Base-by-base conservation (phyloP, 805 yeast species). In the Diddensiella santjacobensis region DNA sequence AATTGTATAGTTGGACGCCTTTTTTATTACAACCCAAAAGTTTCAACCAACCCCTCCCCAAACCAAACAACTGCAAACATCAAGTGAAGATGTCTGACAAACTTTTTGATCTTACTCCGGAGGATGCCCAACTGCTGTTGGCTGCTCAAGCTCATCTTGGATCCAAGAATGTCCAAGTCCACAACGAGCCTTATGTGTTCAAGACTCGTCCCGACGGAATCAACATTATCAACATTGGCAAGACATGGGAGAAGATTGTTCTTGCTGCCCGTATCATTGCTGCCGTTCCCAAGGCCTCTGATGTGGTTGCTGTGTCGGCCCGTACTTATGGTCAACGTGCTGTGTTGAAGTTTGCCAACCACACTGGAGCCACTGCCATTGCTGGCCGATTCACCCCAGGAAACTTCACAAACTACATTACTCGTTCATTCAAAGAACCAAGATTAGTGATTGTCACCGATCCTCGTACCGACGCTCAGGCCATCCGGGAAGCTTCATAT, bases 381-480 rank as follows among this genome's bases (percentile, higher is more conserved):
- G 99, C 99, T 68, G 99, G 99, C 79, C 89, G 99, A 82, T 93
- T 93, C 87, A 93, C 99, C 69, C 99, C 99, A 79, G 99, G 99
- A 87, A 84, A 86, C 81, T 93, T 93, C 93, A 93, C 99, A 74
- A 93, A 93, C 83, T 93, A 93, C 82, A 93, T 91, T 82, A 93
- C 99, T 78, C 91, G 97, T 80, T 88, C 97, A 67, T 93, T 93
- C 96, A 93, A 91, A 81, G 99, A 93, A 83, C 99, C 99, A 83
- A 88, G 99, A 81, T 84, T 93, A 73, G 89, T 93, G 74, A 80
- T 93, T 68, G 99, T 93, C 71, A 91, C 98, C 70, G 99, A 93
- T 80, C 99, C 99, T 81, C 91, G 98, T 85, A 91, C 98, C 65
- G 99, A 93, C 72, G 87, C 96, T 72, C 99, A 93, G 82, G 98